These are phyloP conservation scores for Ricinus communis DNA, from an alignment of 345 rosid species.

Conservation along the genomic window DNA sequence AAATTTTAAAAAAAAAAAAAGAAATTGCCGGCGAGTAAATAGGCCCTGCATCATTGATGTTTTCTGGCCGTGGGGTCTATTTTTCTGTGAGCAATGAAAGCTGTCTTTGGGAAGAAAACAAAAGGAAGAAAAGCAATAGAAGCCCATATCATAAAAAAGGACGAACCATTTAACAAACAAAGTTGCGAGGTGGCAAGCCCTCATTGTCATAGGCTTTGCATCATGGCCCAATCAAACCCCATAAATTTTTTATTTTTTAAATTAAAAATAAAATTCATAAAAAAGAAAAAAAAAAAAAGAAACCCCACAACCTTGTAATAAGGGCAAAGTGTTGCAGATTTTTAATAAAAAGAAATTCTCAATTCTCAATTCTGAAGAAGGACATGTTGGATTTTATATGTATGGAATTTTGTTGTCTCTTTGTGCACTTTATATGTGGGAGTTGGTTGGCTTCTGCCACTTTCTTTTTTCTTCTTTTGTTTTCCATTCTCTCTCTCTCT, in stretches of 20 bases:
- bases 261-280: too few relatives aligned
- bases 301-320: too few relatives aligned
- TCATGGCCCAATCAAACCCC: not conserved
- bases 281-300: too few relatives aligned
- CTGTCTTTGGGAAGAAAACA: too few relatives aligned
- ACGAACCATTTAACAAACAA: not conserved
- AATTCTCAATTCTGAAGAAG: not conserved
- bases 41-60: too few relatives aligned
- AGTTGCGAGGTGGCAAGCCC: too few relatives aligned
- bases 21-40: too few relatives aligned
- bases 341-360: not conserved
- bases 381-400: constrained; percentile 10
- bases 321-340: not conserved
- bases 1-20: too few relatives aligned
- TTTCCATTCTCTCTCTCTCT: not conserved
- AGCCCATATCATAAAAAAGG: not conserved
- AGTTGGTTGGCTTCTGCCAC: constrained; percentile 17
- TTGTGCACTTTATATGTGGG: constrained; percentile 26
- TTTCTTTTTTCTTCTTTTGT: not conserved
- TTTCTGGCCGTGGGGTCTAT: too few relatives aligned
- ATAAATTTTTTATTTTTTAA: too few relatives aligned
- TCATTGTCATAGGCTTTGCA: not conserved
- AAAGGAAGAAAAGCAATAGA: not conserved
- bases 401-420: constrained; percentile 25
- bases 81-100: too few relatives aligned